Conservation (phyloP, 169 alveolate genomes). For the Fabrea salina region DNA sequence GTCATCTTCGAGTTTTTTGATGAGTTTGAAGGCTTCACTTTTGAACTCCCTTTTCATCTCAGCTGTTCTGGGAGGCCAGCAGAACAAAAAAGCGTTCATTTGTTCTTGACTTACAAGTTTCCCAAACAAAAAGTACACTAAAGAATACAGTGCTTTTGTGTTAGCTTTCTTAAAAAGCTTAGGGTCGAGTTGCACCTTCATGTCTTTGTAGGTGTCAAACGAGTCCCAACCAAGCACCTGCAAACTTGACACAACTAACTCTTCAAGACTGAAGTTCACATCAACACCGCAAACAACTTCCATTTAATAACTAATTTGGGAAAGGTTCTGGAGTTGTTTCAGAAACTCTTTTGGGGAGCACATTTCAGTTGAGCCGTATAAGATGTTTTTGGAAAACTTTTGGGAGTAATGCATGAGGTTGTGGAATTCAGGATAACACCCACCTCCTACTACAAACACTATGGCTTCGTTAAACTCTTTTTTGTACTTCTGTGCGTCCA, state of each 20-base stretch:
- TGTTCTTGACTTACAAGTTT: neutral
- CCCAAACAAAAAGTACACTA: neutral
- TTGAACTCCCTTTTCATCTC: conserved; percentile 22
- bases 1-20: neutral
- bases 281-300: no score
- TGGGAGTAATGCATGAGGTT: neutral
- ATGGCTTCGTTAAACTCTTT: neutral
- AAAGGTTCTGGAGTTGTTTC: neutral
- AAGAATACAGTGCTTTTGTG: neutral
- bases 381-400: neutral
- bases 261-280: neutral
- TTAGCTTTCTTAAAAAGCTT: neutral
- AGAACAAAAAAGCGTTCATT: neutral
- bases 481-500: neutral
- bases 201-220: neutral
- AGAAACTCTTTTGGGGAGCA: conserved; percentile 6
- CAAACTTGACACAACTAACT: neutral
- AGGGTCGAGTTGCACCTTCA: neutral
- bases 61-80: conserved; percentile 26
- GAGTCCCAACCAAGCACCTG: neutral
- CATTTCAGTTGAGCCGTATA: conserved; percentile 5
- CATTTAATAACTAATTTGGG: no score
- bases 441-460: conserved; percentile 21
- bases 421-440: conserved; percentile 6
- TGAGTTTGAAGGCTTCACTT: neutral